phyloP scores from a whole-genome alignment of 352 stramenopile species.

The Aphanomyces cochlioides region DNA sequence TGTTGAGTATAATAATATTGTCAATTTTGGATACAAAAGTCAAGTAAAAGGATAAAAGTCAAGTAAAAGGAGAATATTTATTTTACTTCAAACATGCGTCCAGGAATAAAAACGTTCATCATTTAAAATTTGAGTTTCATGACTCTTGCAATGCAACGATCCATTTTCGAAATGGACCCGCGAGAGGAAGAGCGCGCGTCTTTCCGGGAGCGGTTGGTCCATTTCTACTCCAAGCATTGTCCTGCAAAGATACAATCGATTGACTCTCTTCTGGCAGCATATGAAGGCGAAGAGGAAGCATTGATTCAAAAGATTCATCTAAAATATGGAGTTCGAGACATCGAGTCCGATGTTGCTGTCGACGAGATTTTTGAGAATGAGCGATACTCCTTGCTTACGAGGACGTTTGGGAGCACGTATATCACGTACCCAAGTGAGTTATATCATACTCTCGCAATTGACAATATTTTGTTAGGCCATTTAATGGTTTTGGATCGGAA shows the following conservation, averaged over 20 bases:
- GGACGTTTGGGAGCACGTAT: slow-evolving; percentile 56
- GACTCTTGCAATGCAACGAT: no score
- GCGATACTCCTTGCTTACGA: slow-evolving; percentile 75
- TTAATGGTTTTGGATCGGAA: slow-evolving; percentile 62
- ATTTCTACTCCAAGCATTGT: slow-evolving; percentile 72
- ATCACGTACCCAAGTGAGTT: slow-evolving; percentile 43
- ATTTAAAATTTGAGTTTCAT: no score
- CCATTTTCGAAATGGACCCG: no score
- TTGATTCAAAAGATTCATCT: slow-evolving; percentile 58
- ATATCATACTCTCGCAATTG: not conserved
- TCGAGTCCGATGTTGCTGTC: slow-evolving; percentile 56
- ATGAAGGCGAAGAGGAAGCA: slow-evolving; percentile 50
- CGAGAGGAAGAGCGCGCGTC: not conserved
- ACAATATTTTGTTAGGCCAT: slow-evolving; percentile 45
- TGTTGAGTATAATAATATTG: no score
- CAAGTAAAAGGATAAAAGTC: no score
- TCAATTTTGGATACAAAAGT: no score
- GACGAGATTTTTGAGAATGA: slow-evolving; percentile 80
- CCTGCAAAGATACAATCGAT: slow-evolving; percentile 62
- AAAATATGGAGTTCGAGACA: slow-evolving; percentile 65
- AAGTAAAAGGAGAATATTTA: no score
- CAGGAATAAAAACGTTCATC: no score
- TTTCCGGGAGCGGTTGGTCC: slow-evolving; percentile 38
- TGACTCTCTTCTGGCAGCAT: slow-evolving; percentile 46
- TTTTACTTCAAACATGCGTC: no score